These are phyloP conservation scores for Escallonia rubra DNA, from an alignment of 129 eudicot species.

Conservation along the genomic window DNA sequence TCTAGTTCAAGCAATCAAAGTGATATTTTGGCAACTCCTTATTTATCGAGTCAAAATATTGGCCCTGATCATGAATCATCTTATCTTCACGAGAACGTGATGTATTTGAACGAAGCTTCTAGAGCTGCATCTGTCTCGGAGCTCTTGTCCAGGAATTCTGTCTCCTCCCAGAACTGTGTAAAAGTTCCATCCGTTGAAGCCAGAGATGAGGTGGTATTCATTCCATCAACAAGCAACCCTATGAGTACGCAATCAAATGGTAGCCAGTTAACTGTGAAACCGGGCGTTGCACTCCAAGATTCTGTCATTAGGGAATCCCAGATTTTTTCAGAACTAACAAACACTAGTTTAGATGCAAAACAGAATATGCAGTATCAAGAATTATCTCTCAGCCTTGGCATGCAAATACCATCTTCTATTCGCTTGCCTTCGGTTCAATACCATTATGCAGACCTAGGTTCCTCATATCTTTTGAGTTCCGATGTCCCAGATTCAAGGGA, in stretches of 20 bases:
- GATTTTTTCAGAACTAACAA: conserved; percentile 28
- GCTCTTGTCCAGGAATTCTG: conserved; percentile 41
- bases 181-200: conserved; percentile 17
- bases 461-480: conserved; percentile 23
- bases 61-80: conserved; percentile 49
- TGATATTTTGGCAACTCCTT: conserved; percentile 46
- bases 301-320: conserved; percentile 25
- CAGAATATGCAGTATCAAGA: conserved; percentile 52
- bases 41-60: conserved; percentile 44
- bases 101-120: conserved; percentile 45
- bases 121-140: conserved; percentile 38
- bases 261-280: conserved; percentile 12
- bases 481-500: conserved; percentile 33
- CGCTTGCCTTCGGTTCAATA: conserved; percentile 45
- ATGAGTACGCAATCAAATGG: conserved; percentile 26
- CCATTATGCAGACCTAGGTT: conserved; percentile 39
- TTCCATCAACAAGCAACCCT: conserved; percentile 23
- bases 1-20: conserved; percentile 57
- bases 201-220: conserved; percentile 34
- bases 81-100: conserved; percentile 41
- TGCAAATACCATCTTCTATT: conserved; percentile 48
- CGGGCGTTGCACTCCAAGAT: conserved; percentile 4
- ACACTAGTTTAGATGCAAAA: conserved; percentile 21
- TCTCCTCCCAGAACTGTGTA: conserved; percentile 20
- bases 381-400: conserved; percentile 76